Evolutionary conservation across 192 early-diverging fungal species (phyloP), one percentile per base, ranked within the genome.

Genomic region (Allomyces macrogynus): DNA sequence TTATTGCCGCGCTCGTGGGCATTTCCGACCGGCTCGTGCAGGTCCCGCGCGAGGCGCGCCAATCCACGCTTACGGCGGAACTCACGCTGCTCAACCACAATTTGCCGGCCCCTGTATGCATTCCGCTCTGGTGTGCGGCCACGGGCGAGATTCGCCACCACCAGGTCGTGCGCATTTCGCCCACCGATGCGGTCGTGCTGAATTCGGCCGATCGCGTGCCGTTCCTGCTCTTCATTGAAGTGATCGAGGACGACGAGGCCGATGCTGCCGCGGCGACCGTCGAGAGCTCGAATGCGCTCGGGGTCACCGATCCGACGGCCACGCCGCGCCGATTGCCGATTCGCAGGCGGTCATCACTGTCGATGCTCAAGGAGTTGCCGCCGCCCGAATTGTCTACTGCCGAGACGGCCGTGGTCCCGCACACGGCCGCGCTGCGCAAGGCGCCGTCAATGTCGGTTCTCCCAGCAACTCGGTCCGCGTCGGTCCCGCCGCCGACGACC

Each of bases 171-270:
- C 81, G 92, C 57, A 93, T 98, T 40, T 83, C 86, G n/a, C 88
- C 91, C 1, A 78, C 81, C 16, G 95, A 98, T 73, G 89, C 87
- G 14, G 93, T 96, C 3, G 92, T 96, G 20, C 75, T 98, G 61
- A 98, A 98, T 72, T 95, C 92, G 62, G 95, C 95, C 9, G 95
- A 98, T 71, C 75, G 95, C 22, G 89, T 89, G 7, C 94, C 94
- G 0, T 97, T 89, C 71, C 73, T 97, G 40, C 76, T 97, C 64
- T 81, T 87, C 64, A 80, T 97, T 5, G 94, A 97, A 68, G 89
- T 93, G 3, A 66, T 92, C 61, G 89, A 92, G 66, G 80, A 81
- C 27, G 78, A 82, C 54, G 68, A 69, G 16, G 66, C 54, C 26
- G 63, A 61, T 10, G 24, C n/a, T 10, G 27, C 22, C 1, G 14